Percentiles rank a stretch among this genome's conserved stretches.
phyloP scores from a whole-genome alignment of 441 rosid species.

The Croton laevigatus region DNA sequence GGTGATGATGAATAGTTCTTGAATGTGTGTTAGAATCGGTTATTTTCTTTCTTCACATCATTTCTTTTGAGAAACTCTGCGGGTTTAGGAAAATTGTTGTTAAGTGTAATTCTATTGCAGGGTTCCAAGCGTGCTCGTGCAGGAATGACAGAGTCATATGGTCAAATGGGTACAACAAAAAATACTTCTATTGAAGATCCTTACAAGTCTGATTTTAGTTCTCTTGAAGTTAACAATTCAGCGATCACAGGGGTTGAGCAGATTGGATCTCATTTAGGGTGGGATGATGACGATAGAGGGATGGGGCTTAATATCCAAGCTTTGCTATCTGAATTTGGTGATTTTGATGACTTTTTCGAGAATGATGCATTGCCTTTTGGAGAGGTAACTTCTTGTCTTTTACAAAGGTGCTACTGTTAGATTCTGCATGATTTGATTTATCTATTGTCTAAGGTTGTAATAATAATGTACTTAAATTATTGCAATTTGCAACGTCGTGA shows the following conservation, averaged over 20 bases:
- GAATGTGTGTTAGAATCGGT: slow-evolving; percentile 2
- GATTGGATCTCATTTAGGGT: slow-evolving; percentile 75
- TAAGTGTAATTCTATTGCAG: slow-evolving; percentile 44
- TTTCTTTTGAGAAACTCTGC: neutral
- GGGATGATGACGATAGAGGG: slow-evolving; percentile 96
- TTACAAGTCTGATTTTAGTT: slow-evolving; percentile 56
- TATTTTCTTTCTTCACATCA: neutral
- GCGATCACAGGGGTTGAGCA: slow-evolving; percentile 72
- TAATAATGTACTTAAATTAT: neutral
- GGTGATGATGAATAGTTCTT: neutral
- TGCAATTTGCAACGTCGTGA: neutral
- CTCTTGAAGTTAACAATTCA: slow-evolving; percentile 56
- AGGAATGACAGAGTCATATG: slow-evolving; percentile 64
- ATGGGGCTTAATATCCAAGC: slow-evolving; percentile 91
- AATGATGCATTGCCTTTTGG: slow-evolving; percentile 95
- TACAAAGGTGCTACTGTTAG: slow-evolving; percentile 1
- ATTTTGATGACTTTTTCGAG: slow-evolving; percentile 98
- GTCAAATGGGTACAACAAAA: slow-evolving; percentile 58
- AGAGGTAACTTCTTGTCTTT: slow-evolving; percentile 62
- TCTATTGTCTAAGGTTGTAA: neutral
- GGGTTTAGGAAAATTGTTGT: neutral
- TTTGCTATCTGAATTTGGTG: slow-evolving; percentile 99
- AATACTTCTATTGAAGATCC: slow-evolving; percentile 51
- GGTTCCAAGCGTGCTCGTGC: slow-evolving; percentile 86
- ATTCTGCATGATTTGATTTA: neutral